A percentile compares a stretch with the other conserved stretches of the same genome.
phyloP scores from a whole-genome alignment of 768 basidiomycete species.

The Amanita fuliginea region DNA sequence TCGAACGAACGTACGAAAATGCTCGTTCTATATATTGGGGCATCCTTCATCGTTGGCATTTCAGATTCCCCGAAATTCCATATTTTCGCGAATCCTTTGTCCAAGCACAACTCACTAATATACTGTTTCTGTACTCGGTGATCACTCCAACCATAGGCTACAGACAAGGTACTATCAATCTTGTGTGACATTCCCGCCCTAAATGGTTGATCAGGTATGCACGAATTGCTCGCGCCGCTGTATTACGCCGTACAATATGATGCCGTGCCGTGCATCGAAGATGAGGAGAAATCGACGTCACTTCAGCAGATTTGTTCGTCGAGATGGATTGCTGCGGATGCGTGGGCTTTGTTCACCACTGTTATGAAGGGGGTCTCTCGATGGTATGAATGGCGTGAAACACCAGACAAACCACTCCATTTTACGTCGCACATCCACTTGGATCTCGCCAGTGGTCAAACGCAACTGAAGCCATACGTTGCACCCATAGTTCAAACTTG shows the following conservation, averaged over 20 bases:
- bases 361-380: slow-evolving; percentile 72
- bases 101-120: slow-evolving; percentile 72
- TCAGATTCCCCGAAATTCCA: slow-evolving; percentile 88
- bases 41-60: background rate
- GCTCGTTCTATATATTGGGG: background rate
- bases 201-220: slow-evolving; percentile 62
- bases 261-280: slow-evolving; percentile 5
- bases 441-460: slow-evolving; percentile 32
- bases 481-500: slow-evolving; percentile 83
- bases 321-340: slow-evolving; percentile 72
- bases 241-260: slow-evolving; percentile 81
- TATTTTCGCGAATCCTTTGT: slow-evolving; percentile 77
- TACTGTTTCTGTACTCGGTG: slow-evolving; percentile 77
- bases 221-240: slow-evolving; percentile 85
- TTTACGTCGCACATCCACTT: slow-evolving; percentile 34
- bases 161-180: slow-evolving; percentile 48
- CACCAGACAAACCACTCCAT: slow-evolving; percentile 19
- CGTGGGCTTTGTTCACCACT: slow-evolving; percentile 71
- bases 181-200: background rate
- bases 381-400: slow-evolving; percentile 70
- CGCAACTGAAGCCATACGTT: slow-evolving; percentile 52
- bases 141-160: slow-evolving; percentile 82
- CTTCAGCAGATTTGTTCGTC: slow-evolving; percentile 55
- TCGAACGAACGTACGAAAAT: slow-evolving; percentile 78
- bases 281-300: slow-evolving; percentile 26